Base-by-base conservation (phyloP, 495 filamentous ascomycete species). In the Clavariopsis aquatica region DNA sequence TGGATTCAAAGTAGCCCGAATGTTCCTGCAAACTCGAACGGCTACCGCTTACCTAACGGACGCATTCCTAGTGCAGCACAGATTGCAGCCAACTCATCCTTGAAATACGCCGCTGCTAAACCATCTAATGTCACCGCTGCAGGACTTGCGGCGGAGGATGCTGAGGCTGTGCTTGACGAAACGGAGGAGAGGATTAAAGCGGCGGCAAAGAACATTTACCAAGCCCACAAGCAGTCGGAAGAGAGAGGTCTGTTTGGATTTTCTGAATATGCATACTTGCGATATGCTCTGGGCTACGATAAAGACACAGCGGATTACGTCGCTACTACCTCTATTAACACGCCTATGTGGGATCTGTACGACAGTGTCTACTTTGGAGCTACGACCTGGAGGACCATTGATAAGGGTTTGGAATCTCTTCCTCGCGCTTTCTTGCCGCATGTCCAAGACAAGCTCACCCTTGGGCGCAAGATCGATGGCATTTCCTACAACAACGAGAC, bases 181-280 rank as follows among this genome's bases (percentile, higher is more conserved):
- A 10, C 5, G 9, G 38, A 43, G 13, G 38, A 43, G 38, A 43
- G 38, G 13, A 8, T 43, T 3, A 43, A 43, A n/a, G 38, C 38
- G 15, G 38, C 38, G 9, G 38, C 38, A 0, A 74, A 73, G 2
- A 89, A 90, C 72, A 80, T 87, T 74, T 89, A 82, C 72, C 78
- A 80, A 28, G 86, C 85, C 0, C 86, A 90, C 72, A 86, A 84
- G 57, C 72, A 83, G 24, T 65, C 60, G 2, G 59, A 67, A 54
- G 74, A 78, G 17, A 71, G 77, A 5, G 79, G 79, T 7, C 68
- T 71, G 43, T 77, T 82, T 68, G 71, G 81, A 68, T 87, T 81
- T 79, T 87, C 83, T 17, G 87, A 89, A 65, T 82, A 81, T 22
- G 84, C 74, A 0, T 90, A 86, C 56, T 70, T 89, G 57, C 78